Base-by-base conservation (phyloP, 805 yeast genomes). In the Saccharomycopsis selenospora region DNA sequence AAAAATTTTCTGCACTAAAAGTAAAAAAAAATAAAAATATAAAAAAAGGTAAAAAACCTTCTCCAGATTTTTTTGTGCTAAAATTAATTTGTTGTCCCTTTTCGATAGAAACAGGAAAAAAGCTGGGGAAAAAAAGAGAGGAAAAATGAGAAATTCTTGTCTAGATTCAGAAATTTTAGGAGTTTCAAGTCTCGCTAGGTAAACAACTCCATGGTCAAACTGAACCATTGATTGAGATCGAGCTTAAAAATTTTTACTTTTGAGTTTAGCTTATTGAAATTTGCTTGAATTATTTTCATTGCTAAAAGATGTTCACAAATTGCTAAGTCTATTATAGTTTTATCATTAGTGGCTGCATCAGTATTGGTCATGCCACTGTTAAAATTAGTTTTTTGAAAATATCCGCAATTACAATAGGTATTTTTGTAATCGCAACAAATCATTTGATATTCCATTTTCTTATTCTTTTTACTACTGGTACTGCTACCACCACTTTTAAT, bases 271-370 rank as follows among this genome's bases (percentile, higher is more conserved):
- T 17, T 14, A 4, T 17, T 14, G 28, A 26, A 43, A 22, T 43
- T 17, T 14, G 8, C 14, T 14, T 14, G 23, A 3, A 33, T 13
- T 4, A 43, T 33, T 13, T 26, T 10, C 40, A 43, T 23, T 3
- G 27, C 20, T 11, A 43, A 17, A 13, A 43, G 28, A 29, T 43
- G 46, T 26, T 43, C 46, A 27, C 46, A 43, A 7, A 27, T 22
- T 7, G 14, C 40, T 10, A n/a, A 10, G 33, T 28, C 33, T 28
- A 10, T n/a, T n/a, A 10, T n/a, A 28, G n/a, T n/a, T 28, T 28
- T 28, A 10, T 28, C 33, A 28, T n/a, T n/a, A n/a, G n/a, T n/a
- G n/a, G n/a, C n/a, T n/a, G n/a, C n/a, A n/a, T n/a, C n/a, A n/a
- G n/a, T n/a, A n/a, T n/a, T n/a, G n/a, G n/a, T n/a, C n/a, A n/a